Conservation (phyloP, 2,329 filamentous ascomycete genomes). For the Mycosphaerella arachidis region DNA sequence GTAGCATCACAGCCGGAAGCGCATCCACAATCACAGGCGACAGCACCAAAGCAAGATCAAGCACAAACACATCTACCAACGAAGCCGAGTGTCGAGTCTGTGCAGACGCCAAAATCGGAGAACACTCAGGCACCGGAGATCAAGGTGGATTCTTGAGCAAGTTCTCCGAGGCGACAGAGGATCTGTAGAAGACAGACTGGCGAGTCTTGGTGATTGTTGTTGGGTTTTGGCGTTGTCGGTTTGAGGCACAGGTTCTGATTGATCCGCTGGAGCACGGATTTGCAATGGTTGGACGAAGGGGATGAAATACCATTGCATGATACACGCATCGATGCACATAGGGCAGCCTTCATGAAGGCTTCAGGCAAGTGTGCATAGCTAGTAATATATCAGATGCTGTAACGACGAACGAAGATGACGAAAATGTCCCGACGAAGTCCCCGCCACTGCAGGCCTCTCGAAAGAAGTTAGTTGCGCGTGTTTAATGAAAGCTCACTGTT, state of each 20-base stretch:
- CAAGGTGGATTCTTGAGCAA: conserved; percentile 28
- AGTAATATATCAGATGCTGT: not conserved
- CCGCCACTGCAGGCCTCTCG: not conserved
- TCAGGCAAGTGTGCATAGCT: not conserved
- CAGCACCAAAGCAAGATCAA: conserved; percentile 5
- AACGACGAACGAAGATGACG: not conserved
- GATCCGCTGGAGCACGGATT: not conserved
- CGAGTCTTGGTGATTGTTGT: not conserved
- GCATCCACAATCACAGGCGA: conserved; percentile 8
- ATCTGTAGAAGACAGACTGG: conserved; percentile 3
- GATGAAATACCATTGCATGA: conserved; percentile 8
- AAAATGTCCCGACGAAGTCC: not conserved
- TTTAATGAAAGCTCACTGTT: not conserved
- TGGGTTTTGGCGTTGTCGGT: conserved; percentile 3
- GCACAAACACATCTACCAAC: not conserved
- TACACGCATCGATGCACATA: not conserved
- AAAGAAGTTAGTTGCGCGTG: not conserved
- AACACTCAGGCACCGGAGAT: conserved; percentile 25
- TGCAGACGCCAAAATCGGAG: conserved; percentile 12
- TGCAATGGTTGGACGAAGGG: not conserved
- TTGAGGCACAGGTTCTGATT: not conserved
- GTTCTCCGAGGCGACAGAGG: conserved; percentile 22
- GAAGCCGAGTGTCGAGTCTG: not conserved
- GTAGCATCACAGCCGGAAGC: not conserved
- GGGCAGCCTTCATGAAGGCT: not conserved